Evolutionary conservation across 2,329 filamentous ascomycete genomes (phyloP), one percentile per base, ranked within the genome.

Genomic region (Harringtonia aguacate): DNA sequence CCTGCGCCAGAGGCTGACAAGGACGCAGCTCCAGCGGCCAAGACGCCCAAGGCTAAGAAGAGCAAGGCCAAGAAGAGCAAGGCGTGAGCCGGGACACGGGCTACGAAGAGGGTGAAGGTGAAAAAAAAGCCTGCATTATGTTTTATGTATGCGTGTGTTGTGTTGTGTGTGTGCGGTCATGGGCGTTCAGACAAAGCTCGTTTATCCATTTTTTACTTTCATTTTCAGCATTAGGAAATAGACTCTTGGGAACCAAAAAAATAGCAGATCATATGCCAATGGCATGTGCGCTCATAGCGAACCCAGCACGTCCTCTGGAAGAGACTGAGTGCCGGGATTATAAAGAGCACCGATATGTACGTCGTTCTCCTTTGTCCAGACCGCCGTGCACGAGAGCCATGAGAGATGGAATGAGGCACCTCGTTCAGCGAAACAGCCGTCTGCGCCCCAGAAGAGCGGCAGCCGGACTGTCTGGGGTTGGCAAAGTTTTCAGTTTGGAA

Each of bases 331-430:
- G 61, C 64, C 64, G 65, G 68, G 72, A 77, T 77, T 77, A 75
- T 76, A 69, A 77, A 75, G 69, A 68, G 72, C 69, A 45, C 51
- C n/a, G 17, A 33, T 8, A 37, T 13, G n/a, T n/a, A n/a, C n/a
- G n/a, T 38, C 36, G 8, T n/a, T 43, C 41, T 43, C 41, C 41
- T 38, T 43, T 15, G 27, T 36, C 41, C 17, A 31, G 30, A 7
- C 30, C 5, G 4, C 28, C 31, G n/a, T n/a, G 17, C 29, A 34
- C 18, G 15, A 20, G 21, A 34, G 22, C 15, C 30, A 22, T 17
- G 21, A 41, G 15, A 24, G 20, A n/a, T n/a, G n/a, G n/a, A n/a
- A n/a, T n/a, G n/a, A n/a, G n/a, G n/a, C n/a, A n/a, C n/a, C n/a
- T n/a, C n/a, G n/a, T n/a, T 36, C 12, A 24, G 21, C 8, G n/a